A percentile compares a stretch with the other conserved stretches of the same genome.
These are phyloP conservation scores for Fusarium ramigenum DNA, from an alignment of 2,329 filamentous ascomycete genomes.

Conservation along the genomic window DNA sequence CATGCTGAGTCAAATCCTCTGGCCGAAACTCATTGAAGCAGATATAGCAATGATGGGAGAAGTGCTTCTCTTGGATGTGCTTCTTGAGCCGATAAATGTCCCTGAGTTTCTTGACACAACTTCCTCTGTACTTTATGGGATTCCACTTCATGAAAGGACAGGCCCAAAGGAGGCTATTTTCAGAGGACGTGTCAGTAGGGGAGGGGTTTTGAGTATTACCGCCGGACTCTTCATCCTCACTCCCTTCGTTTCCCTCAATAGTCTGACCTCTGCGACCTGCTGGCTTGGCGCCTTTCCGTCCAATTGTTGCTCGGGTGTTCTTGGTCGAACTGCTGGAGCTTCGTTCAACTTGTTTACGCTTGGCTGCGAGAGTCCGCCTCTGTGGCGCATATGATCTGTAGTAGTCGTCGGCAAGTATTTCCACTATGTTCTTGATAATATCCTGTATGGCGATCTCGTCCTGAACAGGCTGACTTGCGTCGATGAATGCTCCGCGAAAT, in stretches of 20 bases:
- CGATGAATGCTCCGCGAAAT: no score
- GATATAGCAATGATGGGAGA: not conserved
- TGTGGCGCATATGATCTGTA: not conserved
- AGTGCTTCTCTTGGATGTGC: not conserved
- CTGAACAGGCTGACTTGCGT: no score
- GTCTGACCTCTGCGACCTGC: not conserved
- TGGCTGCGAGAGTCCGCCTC: not conserved
- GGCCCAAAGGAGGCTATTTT: not conserved
- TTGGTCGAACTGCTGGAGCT: not conserved
- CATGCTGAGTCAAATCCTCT: not conserved
- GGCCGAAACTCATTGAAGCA: not conserved
- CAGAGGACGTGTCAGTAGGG: rapidly evolving
- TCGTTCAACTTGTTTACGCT: not conserved
- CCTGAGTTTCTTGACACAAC: not conserved
- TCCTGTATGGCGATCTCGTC: no score
- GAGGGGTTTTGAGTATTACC: not conserved
- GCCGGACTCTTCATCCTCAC: not conserved
- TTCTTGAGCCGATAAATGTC: not conserved
- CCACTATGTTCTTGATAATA: not conserved
- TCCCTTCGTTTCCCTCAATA: not conserved
- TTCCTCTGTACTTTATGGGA: rapidly evolving
- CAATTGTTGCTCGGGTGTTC: not conserved
- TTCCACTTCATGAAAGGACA: constrained; percentile 13
- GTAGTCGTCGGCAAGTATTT: not conserved
- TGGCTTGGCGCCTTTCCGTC: rapidly evolving